These are phyloP conservation scores for Guadua angustifolia DNA, from an alignment of 176 grass and related monocot species.

Conservation along the genomic window DNA sequence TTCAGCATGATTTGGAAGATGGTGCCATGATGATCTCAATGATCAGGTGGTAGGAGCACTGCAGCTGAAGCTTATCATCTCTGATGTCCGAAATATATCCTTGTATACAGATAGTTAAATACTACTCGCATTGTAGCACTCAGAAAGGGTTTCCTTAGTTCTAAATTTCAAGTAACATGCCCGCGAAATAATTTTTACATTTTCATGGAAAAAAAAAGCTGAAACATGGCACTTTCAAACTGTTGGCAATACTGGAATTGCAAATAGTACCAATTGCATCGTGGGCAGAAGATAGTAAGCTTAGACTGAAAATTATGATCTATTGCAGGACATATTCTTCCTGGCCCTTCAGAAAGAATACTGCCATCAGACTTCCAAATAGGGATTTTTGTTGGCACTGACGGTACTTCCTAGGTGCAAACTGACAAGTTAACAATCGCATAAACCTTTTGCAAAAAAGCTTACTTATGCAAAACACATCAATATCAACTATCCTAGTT, in stretches of 20 bases:
- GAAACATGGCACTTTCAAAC: not conserved
- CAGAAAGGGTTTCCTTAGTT: not conserved
- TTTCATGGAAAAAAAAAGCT: not conserved
- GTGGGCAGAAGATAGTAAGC: not conserved
- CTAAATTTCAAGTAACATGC: not conserved
- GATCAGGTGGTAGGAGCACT: not conserved
- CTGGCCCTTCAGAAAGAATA: not conserved
- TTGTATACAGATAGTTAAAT: not conserved
- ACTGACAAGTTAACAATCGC: not conserved
- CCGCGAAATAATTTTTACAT: not conserved
- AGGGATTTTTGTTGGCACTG: not conserved
- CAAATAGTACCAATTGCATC: not conserved
- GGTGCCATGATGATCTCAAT: not conserved
- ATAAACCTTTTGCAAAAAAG: not conserved
- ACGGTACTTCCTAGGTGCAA: not conserved
- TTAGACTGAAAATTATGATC: not conserved
- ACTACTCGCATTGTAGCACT: not conserved
- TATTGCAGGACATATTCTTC: not conserved
- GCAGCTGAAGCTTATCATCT: not conserved
- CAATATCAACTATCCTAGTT: not conserved
- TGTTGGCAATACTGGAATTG: not conserved
- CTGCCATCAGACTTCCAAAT: not conserved
- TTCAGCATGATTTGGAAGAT: not conserved
- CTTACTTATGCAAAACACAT: not conserved
- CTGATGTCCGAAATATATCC: not conserved